These are phyloP conservation scores for Tulasnella sp. DNA, from an alignment of 768 basidiomycete genomes.

Conservation along the genomic window DNA sequence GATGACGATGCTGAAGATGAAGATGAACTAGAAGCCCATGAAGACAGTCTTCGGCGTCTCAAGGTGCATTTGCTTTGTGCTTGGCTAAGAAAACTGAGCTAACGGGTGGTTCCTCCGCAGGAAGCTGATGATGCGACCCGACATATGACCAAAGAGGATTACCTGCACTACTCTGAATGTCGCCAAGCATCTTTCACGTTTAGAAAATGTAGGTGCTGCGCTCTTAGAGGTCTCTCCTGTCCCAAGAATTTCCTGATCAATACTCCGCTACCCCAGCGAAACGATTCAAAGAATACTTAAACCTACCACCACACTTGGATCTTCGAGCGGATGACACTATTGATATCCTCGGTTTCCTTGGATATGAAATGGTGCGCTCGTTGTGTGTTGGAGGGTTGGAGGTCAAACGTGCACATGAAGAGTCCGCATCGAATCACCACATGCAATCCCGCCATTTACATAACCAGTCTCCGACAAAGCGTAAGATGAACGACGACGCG, in stretches of 20 bases:
- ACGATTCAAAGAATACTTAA: conserved; percentile 91
- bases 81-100: background rate
- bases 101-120: conserved; percentile 37
- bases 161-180: conserved; percentile 95
- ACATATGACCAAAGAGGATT: conserved; percentile 95
- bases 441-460: conserved; percentile 61
- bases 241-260: background rate
- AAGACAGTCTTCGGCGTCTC: conserved; percentile 84
- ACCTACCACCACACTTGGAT: conserved; percentile 80
- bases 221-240: background rate
- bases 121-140: conserved; percentile 94
- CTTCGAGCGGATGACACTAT: conserved; percentile 87
- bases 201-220: conserved; percentile 71
- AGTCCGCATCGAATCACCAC: conserved; percentile 33
- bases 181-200: conserved; percentile 96
- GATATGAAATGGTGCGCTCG: conserved; percentile 95
- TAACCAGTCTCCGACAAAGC: conserved; percentile 52
- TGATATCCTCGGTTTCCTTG: conserved; percentile 94
- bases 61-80: conserved; percentile 45
- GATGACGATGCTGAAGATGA: conserved; percentile 91
- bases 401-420: conserved; percentile 74
- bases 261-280: conserved; percentile 53
- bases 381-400: conserved; percentile 83
- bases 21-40: conserved; percentile 92
- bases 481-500: conserved; percentile 45